phyloP scores from a whole-genome alignment of 2,329 filamentous ascomycete species.

The Neofusicoccum ribis region DNA sequence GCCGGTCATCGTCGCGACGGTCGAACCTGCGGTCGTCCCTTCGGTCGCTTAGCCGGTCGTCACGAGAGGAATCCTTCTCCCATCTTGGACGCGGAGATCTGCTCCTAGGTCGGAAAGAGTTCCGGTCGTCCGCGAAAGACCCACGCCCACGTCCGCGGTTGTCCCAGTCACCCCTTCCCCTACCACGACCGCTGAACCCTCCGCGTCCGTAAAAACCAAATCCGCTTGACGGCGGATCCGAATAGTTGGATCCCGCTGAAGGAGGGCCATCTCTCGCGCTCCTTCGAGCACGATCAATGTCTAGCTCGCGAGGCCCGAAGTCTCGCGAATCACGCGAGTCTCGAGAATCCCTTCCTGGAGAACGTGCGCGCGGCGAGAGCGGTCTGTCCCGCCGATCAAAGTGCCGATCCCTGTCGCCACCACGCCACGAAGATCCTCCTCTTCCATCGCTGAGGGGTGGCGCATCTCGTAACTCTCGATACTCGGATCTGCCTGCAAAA shows the following conservation, averaged over 20 bases:
- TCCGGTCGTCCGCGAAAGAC: constrained; percentile 46
- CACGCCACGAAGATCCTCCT: constrained; percentile 55
- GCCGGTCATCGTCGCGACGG: constrained; percentile 44
- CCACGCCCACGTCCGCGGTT: constrained; percentile 52
- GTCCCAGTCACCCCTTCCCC: constrained; percentile 54
- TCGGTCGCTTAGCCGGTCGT: constrained; percentile 41
- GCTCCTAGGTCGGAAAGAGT: constrained; percentile 64
- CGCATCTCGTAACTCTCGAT: constrained; percentile 54
- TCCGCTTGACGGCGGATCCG: constrained; percentile 62
- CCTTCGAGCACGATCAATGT: constrained; percentile 66
- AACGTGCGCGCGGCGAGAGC: constrained; percentile 63
- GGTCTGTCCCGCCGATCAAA: constrained; percentile 59
- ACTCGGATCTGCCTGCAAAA: constrained; percentile 62
- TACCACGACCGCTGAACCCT: constrained; percentile 47
- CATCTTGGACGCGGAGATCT: constrained; percentile 63
- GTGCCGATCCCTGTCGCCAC: constrained; percentile 50
- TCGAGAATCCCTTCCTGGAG: constrained; percentile 59
- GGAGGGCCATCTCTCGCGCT: constrained; percentile 72
- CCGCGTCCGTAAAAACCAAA: constrained; percentile 43
- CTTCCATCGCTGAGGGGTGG: constrained; percentile 61
- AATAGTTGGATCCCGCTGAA: constrained; percentile 69
- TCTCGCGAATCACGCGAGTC: constrained; percentile 67
- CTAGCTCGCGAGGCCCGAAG: constrained; percentile 60
- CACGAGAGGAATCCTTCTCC: constrained; percentile 49
- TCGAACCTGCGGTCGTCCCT: constrained; percentile 46